Evolutionary conservation across 805 yeast genomes (phyloP).

Genomic region (Diddensiella caesifluorescens): DNA sequence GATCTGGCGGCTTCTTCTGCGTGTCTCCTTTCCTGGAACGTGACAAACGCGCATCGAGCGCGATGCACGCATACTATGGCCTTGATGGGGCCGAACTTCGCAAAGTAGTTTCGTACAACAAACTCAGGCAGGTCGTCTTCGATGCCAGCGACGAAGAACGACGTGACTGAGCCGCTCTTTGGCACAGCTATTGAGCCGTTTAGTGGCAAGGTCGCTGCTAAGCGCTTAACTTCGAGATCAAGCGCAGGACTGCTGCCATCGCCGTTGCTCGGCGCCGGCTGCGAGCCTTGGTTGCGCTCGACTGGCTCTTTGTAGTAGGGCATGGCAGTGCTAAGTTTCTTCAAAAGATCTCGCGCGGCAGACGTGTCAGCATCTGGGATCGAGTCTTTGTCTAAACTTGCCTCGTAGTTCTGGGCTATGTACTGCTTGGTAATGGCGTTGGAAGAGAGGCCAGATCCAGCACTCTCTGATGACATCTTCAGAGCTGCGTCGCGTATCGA

Average conservation of each 20-base stretch:
- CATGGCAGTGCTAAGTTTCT: conserved; percentile 39
- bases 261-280: conserved; percentile 7
- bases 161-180: conserved; percentile 38
- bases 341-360: conserved; percentile 47
- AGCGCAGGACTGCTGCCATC: conserved; percentile 17
- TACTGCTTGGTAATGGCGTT: conserved; percentile 52
- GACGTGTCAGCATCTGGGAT: conserved; percentile 1
- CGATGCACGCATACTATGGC: conserved; percentile 48
- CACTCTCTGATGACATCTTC: conserved; percentile 46
- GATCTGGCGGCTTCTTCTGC: conserved; percentile 43
- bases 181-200: conserved; percentile 46
- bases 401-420: conserved; percentile 46
- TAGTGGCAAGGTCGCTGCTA: conserved; percentile 61
- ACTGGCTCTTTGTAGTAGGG: conserved; percentile 1
- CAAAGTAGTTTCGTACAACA: conserved; percentile 47
- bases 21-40: conserved; percentile 42
- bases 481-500: conserved; percentile 75
- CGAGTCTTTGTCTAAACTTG: conserved; percentile 10
- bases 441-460: conserved; percentile 39
- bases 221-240: conserved; percentile 43
- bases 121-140: conserved; percentile 63
- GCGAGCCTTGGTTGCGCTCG: conserved; percentile 11
- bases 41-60: conserved; percentile 60
- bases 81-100: conserved; percentile 43
- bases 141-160: conserved; percentile 73